Percentiles rank a stretch among this genome's conserved stretches.
These are phyloP conservation scores for Polytrichum commune DNA, from an alignment of 225 moss, liverwort and hornwort species.

Conservation along the genomic window DNA sequence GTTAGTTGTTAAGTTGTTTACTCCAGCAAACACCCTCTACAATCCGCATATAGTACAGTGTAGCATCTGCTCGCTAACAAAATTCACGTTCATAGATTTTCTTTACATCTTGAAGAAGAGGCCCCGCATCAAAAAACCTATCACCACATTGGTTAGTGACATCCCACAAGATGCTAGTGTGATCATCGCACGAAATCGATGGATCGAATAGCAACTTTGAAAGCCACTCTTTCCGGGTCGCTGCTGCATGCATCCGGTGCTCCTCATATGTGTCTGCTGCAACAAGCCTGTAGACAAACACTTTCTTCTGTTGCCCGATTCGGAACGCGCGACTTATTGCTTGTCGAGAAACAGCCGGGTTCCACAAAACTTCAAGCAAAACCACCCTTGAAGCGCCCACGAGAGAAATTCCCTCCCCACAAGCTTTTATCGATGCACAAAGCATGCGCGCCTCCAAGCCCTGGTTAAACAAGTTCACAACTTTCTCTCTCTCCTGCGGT, in stretches of 20 bases:
- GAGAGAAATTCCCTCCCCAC: constrained; percentile 88
- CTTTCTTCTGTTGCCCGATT: constrained; percentile 82
- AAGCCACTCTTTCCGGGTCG: constrained; percentile 79
- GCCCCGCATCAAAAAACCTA: constrained; percentile 19
- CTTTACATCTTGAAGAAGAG: constrained; percentile 31
- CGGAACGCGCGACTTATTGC: constrained; percentile 93
- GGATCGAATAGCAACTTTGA: constrained; percentile 76
- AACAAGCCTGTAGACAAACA: constrained; percentile 76
- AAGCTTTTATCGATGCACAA: constrained; percentile 84
- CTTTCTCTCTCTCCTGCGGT: constrained; percentile 49
- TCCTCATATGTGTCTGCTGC: constrained; percentile 59
- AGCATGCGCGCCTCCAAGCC: constrained; percentile 40
- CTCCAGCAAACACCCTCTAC: too few relatives aligned
- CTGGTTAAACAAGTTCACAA: constrained; percentile 47
- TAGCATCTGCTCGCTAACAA: constrained; percentile 7
- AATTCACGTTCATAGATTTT: constrained; percentile 49
- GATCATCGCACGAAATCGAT: constrained; percentile 32
- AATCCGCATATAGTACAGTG: too few relatives aligned
- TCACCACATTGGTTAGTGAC: constrained; percentile 36
- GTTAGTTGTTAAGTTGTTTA: too few relatives aligned
- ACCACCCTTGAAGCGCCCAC: constrained; percentile 89
- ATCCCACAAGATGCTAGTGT: constrained; percentile 54
- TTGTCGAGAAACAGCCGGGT: constrained; percentile 74
- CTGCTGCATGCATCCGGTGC: constrained; percentile 31
- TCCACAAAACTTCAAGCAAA: constrained; percentile 73